These are phyloP conservation scores for Hypoxylon intermedium DNA, from an alignment of 495 filamentous ascomycete species.

Conservation along the genomic window DNA sequence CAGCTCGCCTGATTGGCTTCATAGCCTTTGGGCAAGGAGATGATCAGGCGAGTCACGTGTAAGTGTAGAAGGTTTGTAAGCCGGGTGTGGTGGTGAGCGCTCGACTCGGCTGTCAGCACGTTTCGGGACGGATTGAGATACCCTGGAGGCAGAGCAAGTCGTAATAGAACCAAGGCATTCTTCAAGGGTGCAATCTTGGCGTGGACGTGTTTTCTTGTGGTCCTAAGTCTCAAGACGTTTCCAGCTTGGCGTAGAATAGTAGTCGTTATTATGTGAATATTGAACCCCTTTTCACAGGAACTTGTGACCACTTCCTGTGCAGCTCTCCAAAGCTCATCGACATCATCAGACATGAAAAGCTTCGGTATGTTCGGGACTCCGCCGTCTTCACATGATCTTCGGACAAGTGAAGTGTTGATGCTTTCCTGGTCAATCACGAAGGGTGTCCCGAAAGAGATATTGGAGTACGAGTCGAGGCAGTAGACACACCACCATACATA, in stretches of 20 bases:
- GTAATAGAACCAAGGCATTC: conserved; percentile 25
- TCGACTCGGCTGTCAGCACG: conserved; percentile 25
- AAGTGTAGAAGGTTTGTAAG: conserved; percentile 34
- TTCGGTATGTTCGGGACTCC: conserved; percentile 12
- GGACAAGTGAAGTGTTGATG: conserved; percentile 37
- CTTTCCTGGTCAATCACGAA: conserved; percentile 36
- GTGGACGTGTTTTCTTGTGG: conserved; percentile 17
- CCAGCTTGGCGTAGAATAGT: conserved; percentile 37
- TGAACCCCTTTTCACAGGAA: conserved; percentile 25
- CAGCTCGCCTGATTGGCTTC: conserved; percentile 17
- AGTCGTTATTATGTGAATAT: conserved; percentile 41
- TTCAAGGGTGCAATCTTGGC: conserved; percentile 10
- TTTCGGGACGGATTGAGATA: conserved; percentile 40
- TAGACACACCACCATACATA: conserved; percentile 52
- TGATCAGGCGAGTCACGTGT: conserved; percentile 27
- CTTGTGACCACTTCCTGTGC: conserved; percentile 27
- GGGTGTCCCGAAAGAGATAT: conserved; percentile 35
- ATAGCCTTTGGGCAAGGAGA: conserved; percentile 8
- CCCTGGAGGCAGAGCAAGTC: conserved; percentile 32
- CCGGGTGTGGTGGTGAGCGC: conserved; percentile 30
- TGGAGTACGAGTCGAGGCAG: conserved; percentile 49
- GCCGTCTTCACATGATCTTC: conserved; percentile 12
- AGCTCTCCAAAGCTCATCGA: conserved; percentile 36
- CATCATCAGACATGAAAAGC: conserved; percentile 36
- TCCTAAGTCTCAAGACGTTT: conserved; percentile 21